Percentiles rank a stretch among this genome's conserved stretches.
Conservation (phyloP, 768 basidiomycete species). For the Cyathus striatus region DNA sequence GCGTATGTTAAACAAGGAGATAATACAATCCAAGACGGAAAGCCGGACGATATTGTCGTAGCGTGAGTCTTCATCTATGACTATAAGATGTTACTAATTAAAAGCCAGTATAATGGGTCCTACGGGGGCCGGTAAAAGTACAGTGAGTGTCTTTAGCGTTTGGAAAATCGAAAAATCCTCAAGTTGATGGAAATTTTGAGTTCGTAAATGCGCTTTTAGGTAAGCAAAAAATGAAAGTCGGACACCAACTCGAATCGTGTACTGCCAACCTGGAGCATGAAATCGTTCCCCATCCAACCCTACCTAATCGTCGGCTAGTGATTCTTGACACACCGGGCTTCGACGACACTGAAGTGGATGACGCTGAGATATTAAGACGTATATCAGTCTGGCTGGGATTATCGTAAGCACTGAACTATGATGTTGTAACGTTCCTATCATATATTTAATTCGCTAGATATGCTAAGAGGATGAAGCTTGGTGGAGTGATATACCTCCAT, state of each 20-base stretch:
- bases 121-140: background rate
- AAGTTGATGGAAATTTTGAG: background rate
- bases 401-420: constrained; percentile 2
- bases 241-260: background rate
- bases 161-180: background rate
- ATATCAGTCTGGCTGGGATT: background rate
- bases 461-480: background rate
- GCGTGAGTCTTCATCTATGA: background rate
- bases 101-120: background rate
- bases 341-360: background rate
- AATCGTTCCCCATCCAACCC: background rate
- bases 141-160: background rate
- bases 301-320: background rate
- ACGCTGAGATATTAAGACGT: background rate
- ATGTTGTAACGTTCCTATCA: background rate
- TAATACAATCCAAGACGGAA: background rate
- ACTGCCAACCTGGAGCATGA: background rate
- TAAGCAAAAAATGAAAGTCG: background rate
- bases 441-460: background rate
- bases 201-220: background rate
- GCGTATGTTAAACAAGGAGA: background rate
- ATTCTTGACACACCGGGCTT: constrained; percentile 1
- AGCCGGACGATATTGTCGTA: background rate
- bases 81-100: background rate
- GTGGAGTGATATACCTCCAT: background rate